These are phyloP conservation scores for Termitomyces sp. DNA, from an alignment of 768 basidiomycete genomes.

Conservation along the genomic window DNA sequence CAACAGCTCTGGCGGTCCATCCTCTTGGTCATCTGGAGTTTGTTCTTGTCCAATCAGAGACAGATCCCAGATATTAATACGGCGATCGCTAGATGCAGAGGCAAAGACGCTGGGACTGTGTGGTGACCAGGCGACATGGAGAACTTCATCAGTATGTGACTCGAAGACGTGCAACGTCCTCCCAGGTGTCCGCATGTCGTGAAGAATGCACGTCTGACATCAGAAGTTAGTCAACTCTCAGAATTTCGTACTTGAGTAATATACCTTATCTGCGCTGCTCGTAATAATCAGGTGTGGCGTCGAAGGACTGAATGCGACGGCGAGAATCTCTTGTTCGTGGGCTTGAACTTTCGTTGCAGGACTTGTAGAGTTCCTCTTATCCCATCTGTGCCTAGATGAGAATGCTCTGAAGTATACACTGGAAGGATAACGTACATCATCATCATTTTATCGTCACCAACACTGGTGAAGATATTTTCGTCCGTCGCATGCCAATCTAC, in stretches of 20 bases:
- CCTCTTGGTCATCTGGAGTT: slow-evolving; percentile 96
- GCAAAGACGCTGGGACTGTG: slow-evolving; percentile 91
- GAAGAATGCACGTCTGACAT: slow-evolving; percentile 76
- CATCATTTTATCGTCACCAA: slow-evolving; percentile 93
- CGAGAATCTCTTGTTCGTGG: slow-evolving; percentile 87
- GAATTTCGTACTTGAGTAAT: slow-evolving; percentile 1
- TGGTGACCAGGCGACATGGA: slow-evolving; percentile 95
- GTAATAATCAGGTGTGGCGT: slow-evolving; percentile 79
- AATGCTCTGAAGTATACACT: not conserved
- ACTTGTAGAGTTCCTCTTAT: slow-evolving; percentile 72
- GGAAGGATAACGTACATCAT: slow-evolving; percentile 67
- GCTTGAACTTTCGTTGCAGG: slow-evolving; percentile 75
- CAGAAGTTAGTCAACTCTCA: not conserved
- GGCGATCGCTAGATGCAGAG: slow-evolving; percentile 88
- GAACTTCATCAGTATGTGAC: slow-evolving; percentile 91
- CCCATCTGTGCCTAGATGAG: slow-evolving; percentile 64
- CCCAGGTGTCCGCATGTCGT: slow-evolving; percentile 76
- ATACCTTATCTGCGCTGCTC: slow-evolving; percentile 90
- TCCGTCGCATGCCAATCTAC: slow-evolving; percentile 91
- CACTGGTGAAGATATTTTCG: slow-evolving; percentile 88
- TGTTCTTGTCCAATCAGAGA: slow-evolving; percentile 91
- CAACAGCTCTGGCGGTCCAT: slow-evolving; percentile 93
- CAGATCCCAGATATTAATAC: slow-evolving; percentile 95
- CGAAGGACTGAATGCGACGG: slow-evolving; percentile 87
- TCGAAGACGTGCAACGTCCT: slow-evolving; percentile 88